phyloP scores from a whole-genome alignment of 352 stramenopile species.

The Pythium apleroticum region DNA sequence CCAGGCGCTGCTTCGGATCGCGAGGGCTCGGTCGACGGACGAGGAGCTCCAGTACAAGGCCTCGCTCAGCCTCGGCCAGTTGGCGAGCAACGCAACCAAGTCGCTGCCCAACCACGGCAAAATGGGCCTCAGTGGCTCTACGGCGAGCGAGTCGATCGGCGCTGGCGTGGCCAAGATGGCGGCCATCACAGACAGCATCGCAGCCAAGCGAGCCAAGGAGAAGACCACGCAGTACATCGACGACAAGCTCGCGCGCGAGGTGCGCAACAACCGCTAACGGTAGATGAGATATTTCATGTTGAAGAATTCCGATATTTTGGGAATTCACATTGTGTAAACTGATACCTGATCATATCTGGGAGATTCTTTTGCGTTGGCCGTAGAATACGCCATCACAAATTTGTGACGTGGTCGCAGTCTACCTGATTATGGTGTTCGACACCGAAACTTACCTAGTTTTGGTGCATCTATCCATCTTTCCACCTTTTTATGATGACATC shows the following conservation, averaged over 20 bases:
- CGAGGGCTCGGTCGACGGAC: conserved; percentile 87
- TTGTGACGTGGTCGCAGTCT: not conserved
- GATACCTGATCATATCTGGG: not conserved
- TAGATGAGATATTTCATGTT: not conserved
- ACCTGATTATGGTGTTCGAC: not conserved
- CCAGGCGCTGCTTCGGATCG: conserved; percentile 92
- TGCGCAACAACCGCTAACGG: not conserved
- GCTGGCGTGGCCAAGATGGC: conserved; percentile 77
- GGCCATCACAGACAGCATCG: conserved; percentile 67
- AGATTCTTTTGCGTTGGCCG: not conserved
- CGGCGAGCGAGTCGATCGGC: conserved; percentile 54
- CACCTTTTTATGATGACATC: too few species aligned
- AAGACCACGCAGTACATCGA: conserved; percentile 81
- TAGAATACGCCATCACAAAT: not conserved
- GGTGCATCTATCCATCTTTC: too few species aligned
- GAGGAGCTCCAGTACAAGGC: conserved; percentile 96
- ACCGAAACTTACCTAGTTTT: too few species aligned
- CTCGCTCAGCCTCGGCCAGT: conserved; percentile 89
- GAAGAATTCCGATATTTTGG: not conserved
- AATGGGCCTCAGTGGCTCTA: conserved; percentile 27
- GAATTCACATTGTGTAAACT: not conserved
- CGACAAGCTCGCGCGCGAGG: conserved; percentile 62
- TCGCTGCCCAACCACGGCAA: conserved; percentile 69
- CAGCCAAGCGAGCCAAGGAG: conserved; percentile 61
- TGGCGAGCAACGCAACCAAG: conserved; percentile 90